phyloP scores from a whole-genome alignment of 495 filamentous ascomycete genomes.

The Clohesyomyces aquaticus region DNA sequence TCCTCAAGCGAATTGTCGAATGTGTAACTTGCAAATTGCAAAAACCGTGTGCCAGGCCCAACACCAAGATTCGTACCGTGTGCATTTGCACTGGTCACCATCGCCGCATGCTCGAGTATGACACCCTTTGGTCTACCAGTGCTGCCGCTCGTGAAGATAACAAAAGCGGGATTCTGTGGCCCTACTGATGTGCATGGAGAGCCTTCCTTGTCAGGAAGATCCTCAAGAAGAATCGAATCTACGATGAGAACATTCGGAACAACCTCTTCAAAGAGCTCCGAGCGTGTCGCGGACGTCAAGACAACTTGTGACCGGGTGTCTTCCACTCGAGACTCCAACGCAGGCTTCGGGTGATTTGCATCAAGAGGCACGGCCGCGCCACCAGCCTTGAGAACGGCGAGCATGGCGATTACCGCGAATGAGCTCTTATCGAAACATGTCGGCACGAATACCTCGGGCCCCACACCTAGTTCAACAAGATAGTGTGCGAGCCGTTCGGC shows the following conservation, averaged over 20 bases:
- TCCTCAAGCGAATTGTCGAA: slow-evolving; percentile 36
- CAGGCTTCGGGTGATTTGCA: slow-evolving; percentile 36
- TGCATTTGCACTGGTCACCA: slow-evolving; percentile 29
- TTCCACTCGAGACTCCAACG: slow-evolving; percentile 34
- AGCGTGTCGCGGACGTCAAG: slow-evolving; percentile 25
- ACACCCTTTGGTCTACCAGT: slow-evolving; percentile 37
- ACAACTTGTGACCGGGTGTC: slow-evolving; percentile 35
- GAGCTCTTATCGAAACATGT: slow-evolving; percentile 59
- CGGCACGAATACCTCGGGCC: slow-evolving; percentile 55
- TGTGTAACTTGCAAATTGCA: slow-evolving; percentile 36
- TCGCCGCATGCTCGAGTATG: slow-evolving; percentile 28
- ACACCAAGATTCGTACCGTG: slow-evolving; percentile 32
- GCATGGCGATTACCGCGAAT: slow-evolving; percentile 49
- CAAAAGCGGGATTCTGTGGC: slow-evolving; percentile 33
- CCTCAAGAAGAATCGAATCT: slow-evolving; percentile 31
- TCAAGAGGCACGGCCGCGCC: slow-evolving; percentile 41
- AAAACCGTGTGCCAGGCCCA: slow-evolving; percentile 22
- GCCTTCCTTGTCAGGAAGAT: slow-evolving; percentile 15
- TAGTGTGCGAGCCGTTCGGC: slow-evolving; percentile 32
- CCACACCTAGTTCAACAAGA: slow-evolving; percentile 48
- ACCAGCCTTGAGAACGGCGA: slow-evolving; percentile 50
- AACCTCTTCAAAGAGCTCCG: slow-evolving; percentile 37
- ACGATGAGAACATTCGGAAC: slow-evolving; percentile 38
- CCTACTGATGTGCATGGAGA: slow-evolving; percentile 20
- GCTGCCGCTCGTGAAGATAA: slow-evolving; percentile 40